Evolutionary conservation across 306 rosid species (phyloP).

Genomic region (Cicer cuneatum): DNA sequence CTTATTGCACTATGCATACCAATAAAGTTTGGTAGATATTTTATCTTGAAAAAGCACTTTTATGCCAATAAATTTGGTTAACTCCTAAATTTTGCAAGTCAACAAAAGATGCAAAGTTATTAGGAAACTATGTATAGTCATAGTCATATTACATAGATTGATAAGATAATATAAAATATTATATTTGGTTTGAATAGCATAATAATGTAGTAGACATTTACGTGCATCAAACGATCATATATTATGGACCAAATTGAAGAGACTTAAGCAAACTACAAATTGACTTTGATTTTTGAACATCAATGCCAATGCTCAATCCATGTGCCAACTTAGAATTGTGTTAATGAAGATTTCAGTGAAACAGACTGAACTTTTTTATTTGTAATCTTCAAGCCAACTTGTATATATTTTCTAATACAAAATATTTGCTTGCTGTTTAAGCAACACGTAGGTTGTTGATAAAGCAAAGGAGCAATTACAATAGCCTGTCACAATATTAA

Average conservation of each 20-base stretch:
- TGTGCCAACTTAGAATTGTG: neutral
- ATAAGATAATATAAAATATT: too few relatives aligned
- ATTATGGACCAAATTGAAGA: neutral
- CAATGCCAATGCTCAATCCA: conserved; percentile 2
- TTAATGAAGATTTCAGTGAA: neutral
- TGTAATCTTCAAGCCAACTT: neutral
- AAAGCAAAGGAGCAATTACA: neutral
- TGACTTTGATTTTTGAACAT: conserved; percentile 19
- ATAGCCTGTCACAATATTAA: neutral
- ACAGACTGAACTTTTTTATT: neutral
- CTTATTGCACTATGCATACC: too few relatives aligned
- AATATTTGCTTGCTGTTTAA: neutral
- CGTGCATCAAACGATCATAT: neutral
- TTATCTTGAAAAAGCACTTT: too few relatives aligned
- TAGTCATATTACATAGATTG: too few relatives aligned
- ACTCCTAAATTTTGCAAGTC: too few relatives aligned
- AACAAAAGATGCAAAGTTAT: too few relatives aligned
- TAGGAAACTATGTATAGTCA: too few relatives aligned
- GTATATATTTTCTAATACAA: neutral
- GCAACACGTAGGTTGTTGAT: neutral
- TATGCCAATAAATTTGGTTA: too few relatives aligned
- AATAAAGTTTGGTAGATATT: too few relatives aligned
- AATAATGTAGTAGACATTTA: neutral
- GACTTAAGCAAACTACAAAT: conserved; percentile 12
- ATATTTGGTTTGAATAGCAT: neutral